phyloP scores from a whole-genome alignment of 371 early-diverging fungal genomes.

The Massospora cicadina region DNA sequence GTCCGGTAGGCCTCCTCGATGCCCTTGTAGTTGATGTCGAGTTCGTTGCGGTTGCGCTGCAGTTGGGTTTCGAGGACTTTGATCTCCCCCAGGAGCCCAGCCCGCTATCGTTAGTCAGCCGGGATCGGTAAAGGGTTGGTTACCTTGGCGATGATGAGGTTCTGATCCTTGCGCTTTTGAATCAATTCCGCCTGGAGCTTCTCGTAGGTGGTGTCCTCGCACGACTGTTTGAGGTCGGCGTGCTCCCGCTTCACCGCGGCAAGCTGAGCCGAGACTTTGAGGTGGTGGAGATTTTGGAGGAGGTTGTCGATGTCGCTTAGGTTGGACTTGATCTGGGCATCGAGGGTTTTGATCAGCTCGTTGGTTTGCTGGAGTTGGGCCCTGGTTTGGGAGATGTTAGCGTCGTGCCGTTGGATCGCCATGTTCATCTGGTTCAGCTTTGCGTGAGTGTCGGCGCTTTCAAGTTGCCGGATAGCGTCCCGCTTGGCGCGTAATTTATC shows the following conservation, averaged over 20 bases:
- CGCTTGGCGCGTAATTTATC: background rate
- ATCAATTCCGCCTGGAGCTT: background rate
- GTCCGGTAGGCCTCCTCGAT: constrained; percentile 40
- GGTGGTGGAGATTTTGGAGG: background rate
- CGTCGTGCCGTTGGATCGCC: background rate
- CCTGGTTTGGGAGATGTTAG: background rate
- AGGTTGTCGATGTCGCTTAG: background rate
- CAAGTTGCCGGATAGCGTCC: background rate
- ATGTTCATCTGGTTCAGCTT: background rate
- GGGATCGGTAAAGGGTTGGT: no score
- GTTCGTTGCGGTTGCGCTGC: constrained; percentile 31
- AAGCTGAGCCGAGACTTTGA: background rate
- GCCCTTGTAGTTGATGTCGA: constrained; percentile 59
- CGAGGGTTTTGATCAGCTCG: background rate
- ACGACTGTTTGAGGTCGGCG: background rate
- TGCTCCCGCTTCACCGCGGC: background rate
- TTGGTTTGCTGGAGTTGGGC: background rate
- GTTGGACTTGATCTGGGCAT: background rate
- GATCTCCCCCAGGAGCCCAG: constrained; percentile 64
- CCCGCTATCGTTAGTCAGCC: no score
- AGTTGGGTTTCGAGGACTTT: constrained; percentile 66
- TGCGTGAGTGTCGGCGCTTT: background rate
- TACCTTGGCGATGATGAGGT: background rate
- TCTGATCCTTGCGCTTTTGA: background rate
- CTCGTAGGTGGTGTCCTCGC: background rate